Evolutionary conservation across 805 yeast genomes (phyloP).

Genomic region (Candida boidinii): DNA sequence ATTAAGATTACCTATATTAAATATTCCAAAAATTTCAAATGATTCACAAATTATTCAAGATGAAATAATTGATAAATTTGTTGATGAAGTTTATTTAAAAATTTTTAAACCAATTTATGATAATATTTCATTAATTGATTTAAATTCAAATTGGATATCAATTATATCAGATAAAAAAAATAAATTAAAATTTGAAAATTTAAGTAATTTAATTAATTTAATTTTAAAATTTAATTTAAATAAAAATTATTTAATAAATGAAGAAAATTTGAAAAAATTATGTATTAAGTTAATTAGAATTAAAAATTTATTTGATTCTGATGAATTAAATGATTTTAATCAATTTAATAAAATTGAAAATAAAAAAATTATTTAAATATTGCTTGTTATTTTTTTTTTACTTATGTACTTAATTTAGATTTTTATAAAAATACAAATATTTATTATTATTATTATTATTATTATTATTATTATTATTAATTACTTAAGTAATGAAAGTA

Average conservation of each 20-base stretch:
- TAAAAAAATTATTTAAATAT: too few relatives aligned
- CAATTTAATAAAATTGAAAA: too few relatives aligned
- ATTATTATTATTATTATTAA: constrained; percentile 3
- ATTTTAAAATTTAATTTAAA: constrained; percentile 27
- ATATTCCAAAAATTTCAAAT: constrained; percentile 17
- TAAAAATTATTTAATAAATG: constrained; percentile 31
- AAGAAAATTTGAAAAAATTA: constrained; percentile 21
- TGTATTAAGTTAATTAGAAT: constrained; percentile 18
- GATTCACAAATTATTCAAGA: constrained; percentile 1
- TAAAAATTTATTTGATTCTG: constrained; percentile 16
- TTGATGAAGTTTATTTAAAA: constrained; percentile 22
- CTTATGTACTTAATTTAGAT: not conserved
- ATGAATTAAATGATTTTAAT: too few relatives aligned
- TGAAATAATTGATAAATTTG: constrained; percentile 19
- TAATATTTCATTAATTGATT: constrained; percentile 1
- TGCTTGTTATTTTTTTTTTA: too few relatives aligned
- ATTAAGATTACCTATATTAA: constrained; percentile 33
- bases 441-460: not conserved
- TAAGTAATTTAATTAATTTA: constrained; percentile 16
- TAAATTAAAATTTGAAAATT: constrained; percentile 11
- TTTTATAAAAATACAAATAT: not conserved
- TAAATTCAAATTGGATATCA: constrained; percentile 1
- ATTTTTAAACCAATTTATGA: constrained; percentile 26
- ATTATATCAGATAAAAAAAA: constrained; percentile 8
- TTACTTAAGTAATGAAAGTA: too few relatives aligned